Evolutionary conservation across 345 rosid species (phyloP).

Genomic region (Laguncularia racemosa): DNA sequence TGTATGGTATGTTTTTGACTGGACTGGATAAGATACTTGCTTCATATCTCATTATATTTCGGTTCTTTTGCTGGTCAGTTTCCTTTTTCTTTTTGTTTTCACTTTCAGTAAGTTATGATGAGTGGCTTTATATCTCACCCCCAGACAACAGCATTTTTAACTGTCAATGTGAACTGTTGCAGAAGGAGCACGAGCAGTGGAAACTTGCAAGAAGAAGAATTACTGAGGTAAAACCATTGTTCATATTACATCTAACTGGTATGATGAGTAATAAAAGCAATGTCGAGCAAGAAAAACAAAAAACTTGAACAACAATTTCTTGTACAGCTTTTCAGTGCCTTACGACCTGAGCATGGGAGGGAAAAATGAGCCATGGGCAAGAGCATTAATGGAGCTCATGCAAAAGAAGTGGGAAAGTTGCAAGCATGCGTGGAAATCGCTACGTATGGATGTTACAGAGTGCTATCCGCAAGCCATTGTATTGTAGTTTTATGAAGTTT

Average conservation of each 20-base stretch:
- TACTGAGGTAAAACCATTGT: slow-evolving; percentile 45
- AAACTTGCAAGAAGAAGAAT: slow-evolving; percentile 41
- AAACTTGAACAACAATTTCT: not conserved
- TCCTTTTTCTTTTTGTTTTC: no score
- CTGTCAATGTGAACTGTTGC: slow-evolving; percentile 15
- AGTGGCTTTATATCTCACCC: no score
- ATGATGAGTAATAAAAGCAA: no score
- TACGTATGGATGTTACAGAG: slow-evolving; percentile 69
- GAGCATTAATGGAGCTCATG: slow-evolving; percentile 42
- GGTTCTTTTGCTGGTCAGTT: no score
- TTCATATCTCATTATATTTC: no score
- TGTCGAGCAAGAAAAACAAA: not conserved
- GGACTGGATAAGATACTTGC: no score
- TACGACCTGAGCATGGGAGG: slow-evolving; percentile 87
- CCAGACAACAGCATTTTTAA: slow-evolving; percentile 3
- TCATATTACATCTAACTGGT: no score
- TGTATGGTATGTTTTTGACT: no score
- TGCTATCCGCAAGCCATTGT: slow-evolving; percentile 86
- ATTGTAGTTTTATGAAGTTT: slow-evolving; percentile 19
- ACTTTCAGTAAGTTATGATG: no score
- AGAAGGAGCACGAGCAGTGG: slow-evolving; percentile 31
- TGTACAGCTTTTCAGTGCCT: slow-evolving; percentile 77
- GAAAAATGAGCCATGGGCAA: slow-evolving; percentile 70
- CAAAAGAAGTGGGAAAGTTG: slow-evolving; percentile 49
- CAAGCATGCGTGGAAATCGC: slow-evolving; percentile 55